Conservation (phyloP, 2,329 filamentous ascomycete species). For the Xylariaceae sp. region DNA sequence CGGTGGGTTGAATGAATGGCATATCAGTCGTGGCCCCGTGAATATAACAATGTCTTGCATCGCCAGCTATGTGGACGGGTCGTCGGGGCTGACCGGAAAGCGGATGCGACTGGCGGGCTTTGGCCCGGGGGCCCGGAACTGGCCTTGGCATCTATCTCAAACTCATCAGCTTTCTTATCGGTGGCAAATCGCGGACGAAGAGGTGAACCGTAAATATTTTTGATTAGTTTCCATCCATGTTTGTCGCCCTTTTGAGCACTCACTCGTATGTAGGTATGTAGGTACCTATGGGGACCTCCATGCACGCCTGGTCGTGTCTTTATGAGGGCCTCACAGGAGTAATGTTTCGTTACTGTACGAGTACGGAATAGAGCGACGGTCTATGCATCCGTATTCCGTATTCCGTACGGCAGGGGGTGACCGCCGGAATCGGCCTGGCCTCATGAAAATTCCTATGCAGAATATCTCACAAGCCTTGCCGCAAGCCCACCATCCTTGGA, state of each 20-base stretch:
- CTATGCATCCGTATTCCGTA: no score
- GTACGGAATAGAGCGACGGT: no score
- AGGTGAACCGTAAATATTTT: background rate
- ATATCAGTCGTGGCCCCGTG: background rate
- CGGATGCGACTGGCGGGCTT: background rate
- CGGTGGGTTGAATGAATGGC: background rate
- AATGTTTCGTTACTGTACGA: background rate
- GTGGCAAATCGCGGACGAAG: background rate
- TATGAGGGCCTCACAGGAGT: background rate
- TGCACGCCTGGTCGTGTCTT: background rate
- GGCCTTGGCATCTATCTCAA: background rate
- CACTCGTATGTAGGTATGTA: background rate
- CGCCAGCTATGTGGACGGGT: background rate
- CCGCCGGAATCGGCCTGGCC: background rate
- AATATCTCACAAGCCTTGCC: background rate
- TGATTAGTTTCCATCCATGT: background rate
- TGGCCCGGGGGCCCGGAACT: background rate
- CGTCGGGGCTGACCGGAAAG: background rate
- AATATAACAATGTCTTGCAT: background rate
- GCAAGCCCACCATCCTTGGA: background rate
- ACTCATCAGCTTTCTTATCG: background rate
- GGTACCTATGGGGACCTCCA: background rate
- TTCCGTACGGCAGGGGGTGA: no score
- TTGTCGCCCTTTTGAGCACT: background rate
- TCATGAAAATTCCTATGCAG: background rate